These are phyloP conservation scores for Penicillium pulvis DNA, from an alignment of 495 filamentous ascomycete genomes.

Conservation along the genomic window DNA sequence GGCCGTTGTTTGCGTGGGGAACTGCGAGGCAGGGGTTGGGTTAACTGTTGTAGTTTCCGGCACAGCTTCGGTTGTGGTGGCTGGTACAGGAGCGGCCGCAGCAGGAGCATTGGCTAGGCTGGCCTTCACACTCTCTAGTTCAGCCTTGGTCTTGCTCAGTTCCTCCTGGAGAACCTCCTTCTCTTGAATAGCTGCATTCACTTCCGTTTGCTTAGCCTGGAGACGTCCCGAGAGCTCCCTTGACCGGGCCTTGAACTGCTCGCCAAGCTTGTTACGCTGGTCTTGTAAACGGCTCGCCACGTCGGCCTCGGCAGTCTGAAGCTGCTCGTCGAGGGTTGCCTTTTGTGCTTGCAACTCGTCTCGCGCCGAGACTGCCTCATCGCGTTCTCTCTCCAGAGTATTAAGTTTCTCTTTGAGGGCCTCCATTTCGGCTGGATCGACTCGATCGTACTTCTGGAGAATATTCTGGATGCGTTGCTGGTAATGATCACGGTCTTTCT, in stretches of 20 bases:
- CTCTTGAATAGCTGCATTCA: conserved; percentile 49
- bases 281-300: conserved; percentile 38
- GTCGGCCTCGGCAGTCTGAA: conserved; percentile 50
- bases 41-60: conserved; percentile 31
- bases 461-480: conserved; percentile 93
- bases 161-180: conserved; percentile 52
- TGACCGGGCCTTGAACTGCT: conserved; percentile 62
- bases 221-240: conserved; percentile 54
- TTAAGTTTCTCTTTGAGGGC: conserved; percentile 71
- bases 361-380: conserved; percentile 43
- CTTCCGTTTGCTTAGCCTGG: conserved; percentile 49
- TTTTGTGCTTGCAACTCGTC: conserved; percentile 63
- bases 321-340: conserved; percentile 57
- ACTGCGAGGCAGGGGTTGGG: conserved; percentile 44
- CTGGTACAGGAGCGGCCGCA: conserved; percentile 12
- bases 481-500: conserved; percentile 87
- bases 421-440: conserved; percentile 90
- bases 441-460: conserved; percentile 90
- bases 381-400: conserved; percentile 68
- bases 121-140: conserved; percentile 41
- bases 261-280: conserved; percentile 53
- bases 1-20: conserved; percentile 31
- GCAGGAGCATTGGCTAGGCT: conserved; percentile 35
- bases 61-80: conserved; percentile 2
- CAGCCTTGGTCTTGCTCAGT: conserved; percentile 46